Base-by-base conservation (phyloP, 1,139 yeast genomes). In the Kazachstania sp. region DNA sequence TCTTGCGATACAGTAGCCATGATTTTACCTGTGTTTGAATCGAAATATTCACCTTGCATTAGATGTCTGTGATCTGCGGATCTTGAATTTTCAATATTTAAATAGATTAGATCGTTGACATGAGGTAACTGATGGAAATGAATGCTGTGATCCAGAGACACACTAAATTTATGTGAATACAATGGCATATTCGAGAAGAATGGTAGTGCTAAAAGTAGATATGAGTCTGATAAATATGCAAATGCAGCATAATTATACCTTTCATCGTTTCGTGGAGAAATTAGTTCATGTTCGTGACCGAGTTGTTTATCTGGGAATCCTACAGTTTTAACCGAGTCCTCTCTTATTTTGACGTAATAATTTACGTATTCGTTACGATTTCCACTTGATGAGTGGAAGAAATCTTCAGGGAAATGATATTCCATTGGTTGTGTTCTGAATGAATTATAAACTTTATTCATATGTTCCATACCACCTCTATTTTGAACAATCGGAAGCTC, bases 1-100 rank as follows among this genome's bases (percentile, higher is more conserved):
- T 84, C 90, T 63, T 84, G 94, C 9, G 80, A 61, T 4, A 82
- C 71, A 0, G 83, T 74, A 2, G 87, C 86, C 3, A 81, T 74
- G 49, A 82, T 76, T 15, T 69, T 70, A 1, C 83, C 81, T 34
- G 73, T 70, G 30, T 57, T 57, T 45, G 73, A 68, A 41, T 57
- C 56, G 60, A 70, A 84, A 57, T 83, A 70, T 50, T 82, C 83
- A 11, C 81, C 86, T 53, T 74, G 75, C 54, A 81, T 66, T 41
- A 83, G 62, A 7, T 79, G 79, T 52, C 85, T 71, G 47, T 76
- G 76, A 51, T 74, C 72, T 16, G 74, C 73, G 4, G 81, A 70
- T 51, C 80, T 71, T n/a, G 78, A 65, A 32, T 78, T 74, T 47
- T 69, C 69, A 41, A 78, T 69, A 44, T 76, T 71, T 48, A 75